Base-by-base conservation (phyloP, 495 filamentous ascomycete species). In the Pyronema domesticum region DNA sequence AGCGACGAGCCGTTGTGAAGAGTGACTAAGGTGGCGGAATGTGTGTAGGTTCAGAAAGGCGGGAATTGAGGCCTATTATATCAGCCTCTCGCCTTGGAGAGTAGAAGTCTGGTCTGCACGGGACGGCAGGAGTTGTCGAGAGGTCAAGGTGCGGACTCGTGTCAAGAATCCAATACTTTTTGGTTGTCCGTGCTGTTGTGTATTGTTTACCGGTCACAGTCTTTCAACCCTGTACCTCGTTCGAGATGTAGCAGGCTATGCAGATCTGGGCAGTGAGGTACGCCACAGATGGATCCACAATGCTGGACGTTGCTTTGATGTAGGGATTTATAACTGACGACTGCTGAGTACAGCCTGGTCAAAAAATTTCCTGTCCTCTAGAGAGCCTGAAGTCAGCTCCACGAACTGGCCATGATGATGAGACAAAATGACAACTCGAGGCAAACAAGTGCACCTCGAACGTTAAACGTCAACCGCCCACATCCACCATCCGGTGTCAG, bases 1-100 rank as follows among this genome's bases (percentile, higher is more conserved):
- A 65, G 47, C 62, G 59, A 46, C 59, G 63, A 58, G 62, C 55
- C 63, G 63, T 65, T 56, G 54, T 60, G 62, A 56, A 1, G 30
- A 14, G 5, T 35, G 3, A 10, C 46, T 46, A 46, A 33, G 46
- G 19, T 10, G 17, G 3, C 35, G 50, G 8, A 9, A 33, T 11
- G n/a, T 53, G 50, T 34, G 11, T 13, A 35, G 19, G 35, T 17
- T n/a, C 37, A 6, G 19, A 34, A 40, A 17, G 14, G 19, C 50
- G 50, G 37, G 35, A 43, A 43, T 53, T 14, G 50, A 53, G 50
- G 37, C 11, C 30, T 53, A 35, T 53, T 53, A 53, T 14, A 43
- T 17, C 35, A 42, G 37, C 50, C 50, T 53, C 50, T 40, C 14
- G 35, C 50, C 50, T 37, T 34, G 19, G 30, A 47, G 23, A 37